phyloP scores from a whole-genome alignment of 371 early-diverging fungal species.

The Cokeromyces recurvatus region DNA sequence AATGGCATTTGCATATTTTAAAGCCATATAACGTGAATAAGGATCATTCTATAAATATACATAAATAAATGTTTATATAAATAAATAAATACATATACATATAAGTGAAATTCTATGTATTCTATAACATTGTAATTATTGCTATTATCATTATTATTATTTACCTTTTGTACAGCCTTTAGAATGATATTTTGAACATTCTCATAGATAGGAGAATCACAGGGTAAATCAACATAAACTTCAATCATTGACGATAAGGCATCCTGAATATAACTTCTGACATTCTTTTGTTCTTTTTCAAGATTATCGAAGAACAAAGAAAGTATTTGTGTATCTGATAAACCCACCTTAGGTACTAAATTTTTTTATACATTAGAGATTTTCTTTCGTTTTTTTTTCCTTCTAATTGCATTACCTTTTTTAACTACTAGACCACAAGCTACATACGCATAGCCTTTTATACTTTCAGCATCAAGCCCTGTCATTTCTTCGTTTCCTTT shows the following conservation, averaged over 20 bases:
- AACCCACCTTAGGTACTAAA: conserved; percentile 61
- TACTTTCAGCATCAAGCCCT: conserved; percentile 56
- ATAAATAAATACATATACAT: too few relatives aligned
- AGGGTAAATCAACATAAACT: conserved; percentile 51
- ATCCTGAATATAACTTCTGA: conserved; percentile 77
- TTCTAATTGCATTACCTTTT: conserved; percentile 52
- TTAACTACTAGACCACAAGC: conserved; percentile 73
- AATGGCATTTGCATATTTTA: conserved; percentile 71
- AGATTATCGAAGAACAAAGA: conserved; percentile 68
- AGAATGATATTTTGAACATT: conserved; percentile 48
- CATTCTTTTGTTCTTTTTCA: conserved; percentile 56
- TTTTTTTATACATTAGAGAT: background rate
- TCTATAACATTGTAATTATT: too few relatives aligned
- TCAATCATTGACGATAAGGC: conserved; percentile 77
- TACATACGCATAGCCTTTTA: conserved; percentile 85
- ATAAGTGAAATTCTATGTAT: too few relatives aligned
- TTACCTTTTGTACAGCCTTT: conserved; percentile 63
- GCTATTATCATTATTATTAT: too few relatives aligned
- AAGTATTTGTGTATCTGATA: conserved; percentile 58
- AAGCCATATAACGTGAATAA: conserved; percentile 48
- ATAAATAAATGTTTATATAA: too few relatives aligned
- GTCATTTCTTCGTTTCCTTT: conserved; percentile 42
- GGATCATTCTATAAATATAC: conserved; percentile 27
- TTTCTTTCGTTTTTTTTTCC: background rate
- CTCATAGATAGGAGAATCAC: conserved; percentile 31